Base-by-base conservation (phyloP, 352 stramenopile genomes). In the Pythium chondricola region DNA sequence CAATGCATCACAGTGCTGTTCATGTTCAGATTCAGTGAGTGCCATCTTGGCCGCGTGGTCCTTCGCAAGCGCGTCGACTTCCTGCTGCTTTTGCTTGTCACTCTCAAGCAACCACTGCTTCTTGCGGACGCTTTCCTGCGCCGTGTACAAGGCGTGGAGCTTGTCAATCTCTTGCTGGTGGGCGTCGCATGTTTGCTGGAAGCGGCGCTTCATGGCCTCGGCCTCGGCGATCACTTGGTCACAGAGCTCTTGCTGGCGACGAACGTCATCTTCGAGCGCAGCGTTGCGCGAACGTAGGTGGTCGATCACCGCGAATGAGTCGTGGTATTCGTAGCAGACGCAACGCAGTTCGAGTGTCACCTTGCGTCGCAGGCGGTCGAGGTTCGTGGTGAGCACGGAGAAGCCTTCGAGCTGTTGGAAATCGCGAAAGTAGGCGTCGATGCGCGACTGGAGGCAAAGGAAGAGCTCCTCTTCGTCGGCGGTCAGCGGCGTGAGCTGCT, bases 371-470 rank as follows among this genome's bases (percentile, higher is more conserved):
- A 74, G 42, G 10, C 65, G 56, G 42, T 71, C 45, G 27, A 72
- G 44, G 27, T 71, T 74, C n/a, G 33, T 45, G 6, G 37, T 40
- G 4, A 73, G 56, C 35, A 70, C 43, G 2, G 55, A 47, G 47
- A 72, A 78, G 2, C 67, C 67, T 39, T 79, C 68, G 21, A 71
- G 55, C 51, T 75, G 53, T 31, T 79, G 58, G 39, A 78, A 73
- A 25, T 58, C 46, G 10, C 48, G 48, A 21, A 74, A 77, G 40
- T 74, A 68, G 14, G 44, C 31, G 20, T 59, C 53, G 9, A 79
- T 42, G 11, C 63, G 65, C 37, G 38, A 26, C 33, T 48, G 52
- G 27, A 69, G 53, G 9, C 57, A 51, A 29, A 56, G 32, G 30
- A 67, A 71, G 32, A 69, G 47, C 31, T 66, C 52, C 44, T 77